These are phyloP conservation scores for Fusarium globosum DNA, from an alignment of 2,329 filamentous ascomycete genomes.

Conservation along the genomic window DNA sequence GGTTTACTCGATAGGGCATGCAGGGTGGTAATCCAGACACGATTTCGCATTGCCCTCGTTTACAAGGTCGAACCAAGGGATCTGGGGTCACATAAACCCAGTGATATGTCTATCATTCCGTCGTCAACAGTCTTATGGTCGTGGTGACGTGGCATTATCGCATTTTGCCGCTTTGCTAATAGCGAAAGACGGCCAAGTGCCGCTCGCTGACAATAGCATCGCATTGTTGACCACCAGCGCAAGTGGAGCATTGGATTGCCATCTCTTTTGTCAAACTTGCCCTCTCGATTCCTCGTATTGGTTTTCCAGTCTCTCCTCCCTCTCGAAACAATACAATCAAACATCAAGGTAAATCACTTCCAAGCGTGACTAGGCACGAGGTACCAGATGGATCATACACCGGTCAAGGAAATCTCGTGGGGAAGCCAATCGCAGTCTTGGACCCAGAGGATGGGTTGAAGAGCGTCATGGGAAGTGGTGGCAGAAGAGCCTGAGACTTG, in stretches of 20 bases:
- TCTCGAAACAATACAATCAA: background rate
- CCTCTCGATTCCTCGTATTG: constrained; percentile 14
- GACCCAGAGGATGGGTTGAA: constrained; percentile 33
- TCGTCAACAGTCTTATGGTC: constrained; percentile 13
- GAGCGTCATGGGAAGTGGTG: constrained; percentile 39
- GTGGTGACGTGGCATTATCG: constrained; percentile 41
- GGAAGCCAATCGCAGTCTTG: constrained; percentile 40
- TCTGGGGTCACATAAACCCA: constrained; percentile 14
- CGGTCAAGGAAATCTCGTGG: constrained; percentile 27
- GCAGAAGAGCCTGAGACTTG: constrained; percentile 21
- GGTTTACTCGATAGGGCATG: constrained; percentile 40
- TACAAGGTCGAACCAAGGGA: constrained; percentile 24
- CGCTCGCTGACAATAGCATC: constrained; percentile 24
- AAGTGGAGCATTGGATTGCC: constrained; percentile 8
- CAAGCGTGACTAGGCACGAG: constrained; percentile 17
- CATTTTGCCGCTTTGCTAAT: constrained; percentile 27
- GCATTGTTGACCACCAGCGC: constrained; percentile 10
- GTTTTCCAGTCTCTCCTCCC: background rate
- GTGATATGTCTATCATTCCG: constrained; percentile 3
- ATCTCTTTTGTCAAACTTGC: background rate
- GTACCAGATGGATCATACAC: constrained; percentile 11
- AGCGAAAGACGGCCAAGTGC: constrained; percentile 31
- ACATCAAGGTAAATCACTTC: constrained; percentile 5
- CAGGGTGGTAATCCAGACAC: constrained; percentile 41
- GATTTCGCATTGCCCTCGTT: constrained; percentile 34